Evolutionary conservation across 257 asterid species (phyloP).

Genomic region (Ocimum tenuiflorum): DNA sequence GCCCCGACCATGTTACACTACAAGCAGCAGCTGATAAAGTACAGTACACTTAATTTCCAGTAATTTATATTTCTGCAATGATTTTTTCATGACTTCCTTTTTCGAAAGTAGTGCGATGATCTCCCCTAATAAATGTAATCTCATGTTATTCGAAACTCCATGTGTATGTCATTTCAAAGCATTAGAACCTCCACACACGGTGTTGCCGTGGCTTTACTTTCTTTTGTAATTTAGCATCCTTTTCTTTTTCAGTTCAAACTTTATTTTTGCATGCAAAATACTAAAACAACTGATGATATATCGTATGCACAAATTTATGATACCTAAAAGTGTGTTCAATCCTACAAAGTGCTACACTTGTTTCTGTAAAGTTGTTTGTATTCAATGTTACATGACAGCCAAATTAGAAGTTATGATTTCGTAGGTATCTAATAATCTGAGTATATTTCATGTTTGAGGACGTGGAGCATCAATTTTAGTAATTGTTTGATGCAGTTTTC

Average conservation of each 20-base stretch:
- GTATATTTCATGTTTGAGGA: slow-evolving; percentile 10
- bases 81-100: background rate
- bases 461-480: slow-evolving; percentile 3
- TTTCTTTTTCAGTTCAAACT: background rate
- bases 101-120: background rate
- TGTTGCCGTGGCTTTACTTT: background rate
- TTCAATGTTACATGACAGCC: background rate
- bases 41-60: slow-evolving; percentile 16
- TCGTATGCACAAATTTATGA: background rate
- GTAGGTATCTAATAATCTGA: background rate
- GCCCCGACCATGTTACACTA: slow-evolving; percentile 69
- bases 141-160: too few species aligned
- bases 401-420: background rate
- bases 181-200: too few species aligned
- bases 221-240: background rate
- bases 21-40: slow-evolving; percentile 79
- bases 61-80: slow-evolving; percentile 2
- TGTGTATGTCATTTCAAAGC: too few species aligned
- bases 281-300: background rate
- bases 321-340: background rate
- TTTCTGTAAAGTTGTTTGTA: background rate
- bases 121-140: too few species aligned
- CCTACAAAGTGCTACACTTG: background rate
- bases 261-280: background rate
- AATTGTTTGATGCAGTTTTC: slow-evolving; percentile 38